Conservation (phyloP, 2,329 filamentous ascomycete genomes). For the Colletotrichum truncatum region DNA sequence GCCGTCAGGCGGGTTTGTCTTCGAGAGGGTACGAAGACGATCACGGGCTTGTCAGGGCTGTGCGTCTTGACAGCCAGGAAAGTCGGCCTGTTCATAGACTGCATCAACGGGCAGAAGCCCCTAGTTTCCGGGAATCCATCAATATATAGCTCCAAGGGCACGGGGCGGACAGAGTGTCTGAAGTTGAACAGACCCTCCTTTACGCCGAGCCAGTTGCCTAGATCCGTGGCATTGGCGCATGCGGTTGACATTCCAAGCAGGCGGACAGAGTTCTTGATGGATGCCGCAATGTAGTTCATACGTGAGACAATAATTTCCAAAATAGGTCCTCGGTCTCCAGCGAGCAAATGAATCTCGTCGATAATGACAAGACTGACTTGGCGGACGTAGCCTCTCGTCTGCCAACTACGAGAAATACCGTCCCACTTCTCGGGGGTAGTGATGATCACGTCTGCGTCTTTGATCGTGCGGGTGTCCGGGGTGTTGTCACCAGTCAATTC, state of each 20-base stretch:
- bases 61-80: conserved; percentile 97
- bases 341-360: conserved; percentile 97
- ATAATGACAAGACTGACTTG: conserved; percentile 97
- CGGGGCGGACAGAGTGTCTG: conserved; percentile 93
- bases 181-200: conserved; percentile 98
- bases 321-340: conserved; percentile 95
- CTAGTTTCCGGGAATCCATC: conserved; percentile 96
- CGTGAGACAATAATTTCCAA: conserved; percentile 92
- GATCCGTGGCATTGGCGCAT: conserved; percentile 92
- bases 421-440: conserved; percentile 99
- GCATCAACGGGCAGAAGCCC: conserved; percentile 97
- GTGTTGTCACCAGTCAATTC: conserved; percentile 97
- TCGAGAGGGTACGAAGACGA: conserved; percentile 96
- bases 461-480: conserved; percentile 93
- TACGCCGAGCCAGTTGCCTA: conserved; percentile 96
- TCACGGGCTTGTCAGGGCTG: conserved; percentile 95
- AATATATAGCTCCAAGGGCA: conserved; percentile 95
- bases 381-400: conserved; percentile 94
- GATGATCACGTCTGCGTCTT: conserved; percentile 96
- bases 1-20: conserved; percentile 94
- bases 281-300: conserved; percentile 99
- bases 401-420: conserved; percentile 98
- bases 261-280: conserved; percentile 88
- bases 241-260: conserved; percentile 99
- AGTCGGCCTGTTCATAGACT: conserved; percentile 97